A percentile compares a stretch with the other conserved stretches of the same genome.
These are phyloP conservation scores for Heteromeles arbutifolia DNA, from an alignment of 306 rosid genomes.

Conservation along the genomic window DNA sequence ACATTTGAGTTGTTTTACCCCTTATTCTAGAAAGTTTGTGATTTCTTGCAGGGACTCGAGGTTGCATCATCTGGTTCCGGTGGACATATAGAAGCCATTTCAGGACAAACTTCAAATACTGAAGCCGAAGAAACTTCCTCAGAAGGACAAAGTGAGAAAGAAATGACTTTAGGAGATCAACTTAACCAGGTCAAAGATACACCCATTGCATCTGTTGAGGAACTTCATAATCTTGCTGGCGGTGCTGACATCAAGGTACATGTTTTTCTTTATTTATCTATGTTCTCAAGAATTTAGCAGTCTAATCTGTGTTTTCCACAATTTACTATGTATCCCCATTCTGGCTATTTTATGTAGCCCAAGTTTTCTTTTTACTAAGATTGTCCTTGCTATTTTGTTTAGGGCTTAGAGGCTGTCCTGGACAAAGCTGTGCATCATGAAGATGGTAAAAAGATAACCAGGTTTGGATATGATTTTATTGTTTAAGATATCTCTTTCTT, in stretches of 20 bases:
- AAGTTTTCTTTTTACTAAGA: not conserved
- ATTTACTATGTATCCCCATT: not conserved
- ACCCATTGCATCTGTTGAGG: conserved; percentile 83
- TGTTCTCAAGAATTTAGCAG: not conserved
- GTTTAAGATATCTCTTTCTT: conserved; percentile 13
- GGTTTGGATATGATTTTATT: conserved; percentile 46
- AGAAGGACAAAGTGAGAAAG: conserved; percentile 62
- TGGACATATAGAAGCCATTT: conserved; percentile 44
- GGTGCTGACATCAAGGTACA: conserved; percentile 96
- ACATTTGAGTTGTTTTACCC: conserved; percentile 4
- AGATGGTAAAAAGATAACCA: conserved; percentile 91
- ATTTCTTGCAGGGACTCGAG: conserved; percentile 38
- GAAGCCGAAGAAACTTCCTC: conserved; percentile 46
- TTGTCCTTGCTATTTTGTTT: conserved; percentile 9
- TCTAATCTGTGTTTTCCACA: conserved; percentile 1
- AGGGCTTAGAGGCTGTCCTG: conserved; percentile 98
- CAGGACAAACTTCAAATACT: conserved; percentile 39
- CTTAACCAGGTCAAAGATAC: conserved; percentile 68
- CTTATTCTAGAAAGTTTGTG: conserved; percentile 6
- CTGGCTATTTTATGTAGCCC: not conserved
- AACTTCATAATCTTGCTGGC: conserved; percentile 92
- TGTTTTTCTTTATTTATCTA: conserved; percentile 9
- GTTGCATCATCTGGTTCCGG: conserved; percentile 51
- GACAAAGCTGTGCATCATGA: conserved; percentile 95
- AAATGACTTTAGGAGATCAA: conserved; percentile 76